phyloP scores from a whole-genome alignment of 2,329 filamentous ascomycete species.

The Camillea tinctor region DNA sequence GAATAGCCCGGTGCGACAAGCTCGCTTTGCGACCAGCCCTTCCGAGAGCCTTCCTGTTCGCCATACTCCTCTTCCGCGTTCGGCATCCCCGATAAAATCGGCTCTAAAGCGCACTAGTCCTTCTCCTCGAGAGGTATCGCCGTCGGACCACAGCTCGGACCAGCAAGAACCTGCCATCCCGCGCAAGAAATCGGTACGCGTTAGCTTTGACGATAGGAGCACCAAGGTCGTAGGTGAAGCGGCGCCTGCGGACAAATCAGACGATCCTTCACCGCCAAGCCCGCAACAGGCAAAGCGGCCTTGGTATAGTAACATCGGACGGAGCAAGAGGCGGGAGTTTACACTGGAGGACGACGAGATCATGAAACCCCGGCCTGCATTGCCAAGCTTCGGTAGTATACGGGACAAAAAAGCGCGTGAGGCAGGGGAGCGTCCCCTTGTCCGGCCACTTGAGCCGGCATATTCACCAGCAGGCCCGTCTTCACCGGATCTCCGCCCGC shows the following conservation, averaged over 20 bases:
- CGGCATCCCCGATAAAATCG: constrained; percentile 74
- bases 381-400: constrained; percentile 75
- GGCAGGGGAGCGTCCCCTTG: constrained; percentile 55
- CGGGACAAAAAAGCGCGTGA: constrained; percentile 59
- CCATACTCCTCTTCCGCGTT: constrained; percentile 69
- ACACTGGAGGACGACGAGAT: constrained; percentile 60
- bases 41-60: constrained; percentile 56
- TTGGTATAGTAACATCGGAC: constrained; percentile 53
- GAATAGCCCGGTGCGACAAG: constrained; percentile 64
- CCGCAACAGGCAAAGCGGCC: constrained; percentile 43
- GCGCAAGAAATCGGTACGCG: constrained; percentile 65
- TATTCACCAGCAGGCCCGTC: constrained; percentile 27
- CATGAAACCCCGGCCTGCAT: constrained; percentile 71
- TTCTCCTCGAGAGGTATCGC: constrained; percentile 47
- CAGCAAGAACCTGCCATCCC: constrained; percentile 36
- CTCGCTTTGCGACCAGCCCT: constrained; percentile 61
- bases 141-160: constrained; percentile 50
- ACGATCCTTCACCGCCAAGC: constrained; percentile 40
- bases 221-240: constrained; percentile 54
- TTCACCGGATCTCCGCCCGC: constrained; percentile 28
- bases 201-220: constrained; percentile 76
- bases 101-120: constrained; percentile 67
- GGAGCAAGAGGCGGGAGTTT: constrained; percentile 51
- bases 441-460: constrained; percentile 48
- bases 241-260: constrained; percentile 35